Base-by-base conservation (phyloP, 192 early-diverging fungal genomes). In the Funneliformis mosseae region DNA sequence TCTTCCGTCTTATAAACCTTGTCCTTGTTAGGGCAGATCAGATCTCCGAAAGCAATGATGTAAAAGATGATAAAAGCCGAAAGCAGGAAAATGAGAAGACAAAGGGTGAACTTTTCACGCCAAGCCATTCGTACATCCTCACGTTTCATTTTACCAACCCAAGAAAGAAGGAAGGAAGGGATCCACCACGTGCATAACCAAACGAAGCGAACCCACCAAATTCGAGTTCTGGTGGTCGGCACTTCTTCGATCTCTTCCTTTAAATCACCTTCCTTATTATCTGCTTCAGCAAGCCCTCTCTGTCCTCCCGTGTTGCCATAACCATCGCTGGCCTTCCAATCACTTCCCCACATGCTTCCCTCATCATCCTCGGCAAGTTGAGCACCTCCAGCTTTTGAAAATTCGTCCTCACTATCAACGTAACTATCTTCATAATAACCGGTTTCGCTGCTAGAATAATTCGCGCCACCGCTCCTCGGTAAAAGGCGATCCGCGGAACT, bases 61-160 rank as follows among this genome's bases (percentile, higher is more conserved):
- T 96, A 93, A 84, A 98, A 98, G 27, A 97, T 88, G 25, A 96
- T 90, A 21, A 88, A 74, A 4, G 82, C 91, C 55, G 94, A 96
- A 79, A 95, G 84, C 10, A 94, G 81, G 72, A 93, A 89, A 71
- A 98, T 97, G 79, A 97, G 82, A 61, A 95, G 80, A 83, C 95
- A 96, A 23, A 98, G 87, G 2, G 92, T 87, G 1, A 94, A 88
- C 84, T 98, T 98, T 85, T 98, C 97, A 66, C 97, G 88, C 96
- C 95, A 98, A 14, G 97, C 97, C 95, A 97, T 96, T 67, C 90
- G 94, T 46, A 98, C 90, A 84, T 98, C 96, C 72, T 94, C 89
- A 48, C 96, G 92, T 83, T 91, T 94, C 94, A 97, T 94, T 68
- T 87, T 85, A 28, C 91, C 95, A 80, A 92, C 87, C 42, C 76